Percentiles rank a stretch among this genome's conserved stretches.
Conservation (phyloP, 2,329 filamentous ascomycete genomes). For the Pyrenophora graminea region DNA sequence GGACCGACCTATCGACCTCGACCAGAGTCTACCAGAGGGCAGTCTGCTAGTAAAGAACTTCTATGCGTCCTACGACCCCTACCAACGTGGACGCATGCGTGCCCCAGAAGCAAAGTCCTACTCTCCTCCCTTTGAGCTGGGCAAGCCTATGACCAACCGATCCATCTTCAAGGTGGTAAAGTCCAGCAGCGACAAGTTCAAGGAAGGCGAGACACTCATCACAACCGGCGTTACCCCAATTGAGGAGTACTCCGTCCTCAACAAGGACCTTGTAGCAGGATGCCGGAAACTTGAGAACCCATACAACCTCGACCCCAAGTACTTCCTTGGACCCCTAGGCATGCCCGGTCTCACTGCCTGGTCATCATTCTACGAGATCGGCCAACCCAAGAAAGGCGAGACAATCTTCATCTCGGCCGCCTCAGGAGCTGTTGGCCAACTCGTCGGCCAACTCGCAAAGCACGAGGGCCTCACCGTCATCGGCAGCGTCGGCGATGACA, state of each 20-base stretch:
- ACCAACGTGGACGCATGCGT: conserved; percentile 81
- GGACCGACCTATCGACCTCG: conserved; percentile 68
- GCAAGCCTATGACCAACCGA: conserved; percentile 66
- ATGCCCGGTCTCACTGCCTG: conserved; percentile 81
- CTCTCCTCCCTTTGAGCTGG: conserved; percentile 63
- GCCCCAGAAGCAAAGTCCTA: conserved; percentile 68
- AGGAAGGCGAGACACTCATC: conserved; percentile 68
- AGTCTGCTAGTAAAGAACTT: conserved; percentile 72
- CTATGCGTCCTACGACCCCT: conserved; percentile 81
- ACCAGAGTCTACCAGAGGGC: conserved; percentile 61
- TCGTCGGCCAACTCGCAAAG: conserved; percentile 84
- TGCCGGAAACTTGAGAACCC: conserved; percentile 69
- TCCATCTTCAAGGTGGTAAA: conserved; percentile 72
- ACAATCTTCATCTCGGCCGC: conserved; percentile 83
- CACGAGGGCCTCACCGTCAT: conserved; percentile 78
- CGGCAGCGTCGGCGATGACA: conserved; percentile 77
- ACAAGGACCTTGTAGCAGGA: conserved; percentile 50
- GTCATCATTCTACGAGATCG: conserved; percentile 74
- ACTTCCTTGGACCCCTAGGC: conserved; percentile 76
- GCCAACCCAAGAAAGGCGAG: conserved; percentile 74
- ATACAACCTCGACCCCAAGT: conserved; percentile 64
- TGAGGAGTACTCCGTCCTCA: conserved; percentile 70
- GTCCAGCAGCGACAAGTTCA: conserved; percentile 66
- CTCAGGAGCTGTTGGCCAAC: conserved; percentile 78
- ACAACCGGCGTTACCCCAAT: conserved; percentile 57